A percentile compares a stretch with the other conserved stretches of the same genome.
phyloP scores from a whole-genome alignment of 371 early-diverging fungal species.

The Lichtheimia ramosa region DNA sequence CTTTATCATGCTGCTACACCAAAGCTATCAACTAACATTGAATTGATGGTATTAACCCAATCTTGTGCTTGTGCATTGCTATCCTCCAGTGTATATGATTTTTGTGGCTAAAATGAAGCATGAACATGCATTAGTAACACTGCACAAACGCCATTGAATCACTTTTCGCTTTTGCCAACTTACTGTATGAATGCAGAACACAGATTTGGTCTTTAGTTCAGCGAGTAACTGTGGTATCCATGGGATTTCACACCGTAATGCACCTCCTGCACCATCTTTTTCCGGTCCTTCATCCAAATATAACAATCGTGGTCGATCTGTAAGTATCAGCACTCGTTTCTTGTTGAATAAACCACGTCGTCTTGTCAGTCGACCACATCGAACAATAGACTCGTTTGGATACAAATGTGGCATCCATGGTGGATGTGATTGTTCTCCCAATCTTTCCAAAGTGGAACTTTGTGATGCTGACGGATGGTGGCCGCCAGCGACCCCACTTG shows the following conservation, averaged over 20 bases:
- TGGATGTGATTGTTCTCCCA: slow-evolving; percentile 30
- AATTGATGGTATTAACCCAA: slow-evolving; percentile 58
- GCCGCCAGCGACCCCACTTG: neutral
- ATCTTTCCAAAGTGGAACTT: slow-evolving; percentile 20
- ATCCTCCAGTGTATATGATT: slow-evolving; percentile 64
- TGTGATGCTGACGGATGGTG: slow-evolving; percentile 5
- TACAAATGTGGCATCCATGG: slow-evolving; percentile 51
- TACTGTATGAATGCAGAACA: slow-evolving; percentile 67
- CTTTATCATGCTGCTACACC: slow-evolving; percentile 31
- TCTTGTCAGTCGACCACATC: slow-evolving; percentile 58
- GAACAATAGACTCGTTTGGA: slow-evolving; percentile 64
- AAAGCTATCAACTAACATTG: slow-evolving; percentile 51
- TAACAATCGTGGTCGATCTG: slow-evolving; percentile 68
- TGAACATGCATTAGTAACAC: neutral
- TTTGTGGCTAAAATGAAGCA: slow-evolving; percentile 47
- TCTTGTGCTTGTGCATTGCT: slow-evolving; percentile 46
- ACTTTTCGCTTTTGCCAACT: slow-evolving; percentile 8
- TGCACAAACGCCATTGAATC: neutral
- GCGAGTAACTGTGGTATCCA: slow-evolving; percentile 52
- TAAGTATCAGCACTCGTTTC: slow-evolving; percentile 64
- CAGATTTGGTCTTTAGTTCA: slow-evolving; percentile 58
- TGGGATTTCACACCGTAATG: slow-evolving; percentile 54
- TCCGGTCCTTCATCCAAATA: slow-evolving; percentile 65
- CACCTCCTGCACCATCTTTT: slow-evolving; percentile 31
- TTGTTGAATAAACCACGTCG: slow-evolving; percentile 65